Percentiles rank a stretch among this genome's conserved stretches.
Conservation (phyloP, 1,139 yeast genomes). For the Candida tetrigidarum region DNA sequence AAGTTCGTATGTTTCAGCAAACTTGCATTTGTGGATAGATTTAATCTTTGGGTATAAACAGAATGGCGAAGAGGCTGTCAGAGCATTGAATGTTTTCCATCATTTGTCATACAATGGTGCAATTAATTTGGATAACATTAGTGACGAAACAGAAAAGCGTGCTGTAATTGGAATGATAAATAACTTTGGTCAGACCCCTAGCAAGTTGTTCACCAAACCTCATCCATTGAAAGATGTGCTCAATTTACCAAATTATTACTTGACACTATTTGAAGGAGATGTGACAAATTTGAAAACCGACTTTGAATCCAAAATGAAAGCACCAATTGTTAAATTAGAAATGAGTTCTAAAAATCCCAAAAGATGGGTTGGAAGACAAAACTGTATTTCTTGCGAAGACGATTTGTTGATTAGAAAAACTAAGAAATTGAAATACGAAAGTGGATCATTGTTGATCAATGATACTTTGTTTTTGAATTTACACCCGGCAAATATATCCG, state of each 20-base stretch:
- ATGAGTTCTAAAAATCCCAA: slow-evolving; percentile 33
- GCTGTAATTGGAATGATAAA: slow-evolving; percentile 85
- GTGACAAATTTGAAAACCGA: slow-evolving; percentile 29
- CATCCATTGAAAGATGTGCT: slow-evolving; percentile 58
- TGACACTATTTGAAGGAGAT: slow-evolving; percentile 26
- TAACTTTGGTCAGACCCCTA: slow-evolving; percentile 90
- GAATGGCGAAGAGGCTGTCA: slow-evolving; percentile 67
- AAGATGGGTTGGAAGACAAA: slow-evolving; percentile 53
- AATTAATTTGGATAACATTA: slow-evolving; percentile 70
- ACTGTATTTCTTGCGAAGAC: slow-evolving; percentile 42
- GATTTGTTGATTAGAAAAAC: slow-evolving; percentile 43
- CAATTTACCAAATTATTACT: slow-evolving; percentile 38
- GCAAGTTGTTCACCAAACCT: slow-evolving; percentile 64
- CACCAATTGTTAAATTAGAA: slow-evolving; percentile 45
- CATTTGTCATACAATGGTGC: slow-evolving; percentile 84
- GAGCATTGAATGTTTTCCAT: slow-evolving; percentile 74
- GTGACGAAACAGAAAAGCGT: slow-evolving; percentile 71
- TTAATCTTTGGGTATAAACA: slow-evolving; percentile 81
- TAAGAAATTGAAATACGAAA: slow-evolving; percentile 22
- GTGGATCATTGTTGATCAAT: slow-evolving; percentile 48
- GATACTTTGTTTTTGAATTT: slow-evolving; percentile 45
- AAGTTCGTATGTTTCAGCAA: slow-evolving; percentile 74
- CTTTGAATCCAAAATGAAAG: slow-evolving; percentile 39
- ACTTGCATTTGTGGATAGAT: slow-evolving; percentile 83
- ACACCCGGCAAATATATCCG: slow-evolving; percentile 39